A percentile compares a stretch with the other conserved stretches of the same genome.
These are phyloP conservation scores for Fusarium solani-melongenae DNA, from an alignment of 2,329 filamentous ascomycete genomes.

Conservation along the genomic window DNA sequence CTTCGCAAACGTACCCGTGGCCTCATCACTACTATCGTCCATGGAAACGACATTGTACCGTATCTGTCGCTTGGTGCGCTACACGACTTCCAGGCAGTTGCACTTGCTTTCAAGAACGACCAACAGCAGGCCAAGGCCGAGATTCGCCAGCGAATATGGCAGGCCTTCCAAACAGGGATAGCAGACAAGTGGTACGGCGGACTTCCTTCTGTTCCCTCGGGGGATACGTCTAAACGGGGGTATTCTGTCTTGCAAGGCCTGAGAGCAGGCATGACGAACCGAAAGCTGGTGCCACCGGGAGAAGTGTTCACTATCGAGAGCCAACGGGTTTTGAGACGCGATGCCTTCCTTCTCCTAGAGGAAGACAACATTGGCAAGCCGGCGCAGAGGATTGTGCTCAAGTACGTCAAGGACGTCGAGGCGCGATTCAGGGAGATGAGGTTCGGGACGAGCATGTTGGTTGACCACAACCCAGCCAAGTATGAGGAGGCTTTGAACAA, in stretches of 20 bases:
- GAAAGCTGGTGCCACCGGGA: slow-evolving; percentile 79
- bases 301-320: slow-evolving; percentile 81
- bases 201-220: slow-evolving; percentile 48
- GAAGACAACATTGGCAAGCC: slow-evolving; percentile 69
- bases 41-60: slow-evolving; percentile 79
- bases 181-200: slow-evolving; percentile 69
- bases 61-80: slow-evolving; percentile 78
- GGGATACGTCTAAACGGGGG: slow-evolving; percentile 76
- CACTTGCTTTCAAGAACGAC: slow-evolving; percentile 79
- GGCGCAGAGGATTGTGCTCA: slow-evolving; percentile 75
- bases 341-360: slow-evolving; percentile 66
- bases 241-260: slow-evolving; percentile 74
- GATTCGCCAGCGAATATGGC: slow-evolving; percentile 74
- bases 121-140: slow-evolving; percentile 74
- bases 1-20: slow-evolving; percentile 77
- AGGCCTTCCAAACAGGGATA: slow-evolving; percentile 70
- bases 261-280: slow-evolving; percentile 73
- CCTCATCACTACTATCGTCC: slow-evolving; percentile 79
- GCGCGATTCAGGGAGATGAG: slow-evolving; percentile 74
- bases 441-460: slow-evolving; percentile 79
- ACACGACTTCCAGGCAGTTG: slow-evolving; percentile 79
- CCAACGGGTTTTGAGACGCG: slow-evolving; percentile 72
- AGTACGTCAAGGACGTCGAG: slow-evolving; percentile 78
- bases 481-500: slow-evolving; percentile 78
- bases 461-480: slow-evolving; percentile 78